Percentiles rank a stretch among this genome's conserved stretches.
Conservation (phyloP, 2,329 filamentous ascomycete genomes). For the Colletotrichum truncatum region DNA sequence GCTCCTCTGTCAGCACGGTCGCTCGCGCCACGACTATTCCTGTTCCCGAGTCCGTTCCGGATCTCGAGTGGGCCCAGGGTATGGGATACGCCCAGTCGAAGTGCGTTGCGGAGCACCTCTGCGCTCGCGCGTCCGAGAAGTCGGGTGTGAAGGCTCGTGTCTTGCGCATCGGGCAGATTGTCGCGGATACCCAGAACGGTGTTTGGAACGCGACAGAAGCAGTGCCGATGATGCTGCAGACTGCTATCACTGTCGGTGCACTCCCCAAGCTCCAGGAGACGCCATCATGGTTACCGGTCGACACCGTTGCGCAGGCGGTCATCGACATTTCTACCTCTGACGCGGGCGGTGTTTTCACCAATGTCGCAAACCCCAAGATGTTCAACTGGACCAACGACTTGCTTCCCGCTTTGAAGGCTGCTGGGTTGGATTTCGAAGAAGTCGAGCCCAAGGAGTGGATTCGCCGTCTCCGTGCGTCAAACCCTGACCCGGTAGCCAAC, state of each 20-base stretch:
- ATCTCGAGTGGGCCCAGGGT: slow-evolving; percentile 46
- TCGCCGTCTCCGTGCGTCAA: slow-evolving; percentile 49
- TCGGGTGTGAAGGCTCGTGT: slow-evolving; percentile 44
- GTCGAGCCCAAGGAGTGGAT: slow-evolving; percentile 56
- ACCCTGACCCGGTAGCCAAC: slow-evolving; percentile 55
- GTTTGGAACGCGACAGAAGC: slow-evolving; percentile 62
- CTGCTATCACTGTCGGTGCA: slow-evolving; percentile 50
- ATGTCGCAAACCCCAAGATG: slow-evolving; percentile 56
- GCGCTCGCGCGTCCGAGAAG: slow-evolving; percentile 40
- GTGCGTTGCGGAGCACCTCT: slow-evolving; percentile 49
- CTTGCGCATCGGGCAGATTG: slow-evolving; percentile 60
- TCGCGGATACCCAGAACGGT: slow-evolving; percentile 55
- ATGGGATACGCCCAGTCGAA: slow-evolving; percentile 56
- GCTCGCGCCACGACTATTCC: slow-evolving; percentile 39
- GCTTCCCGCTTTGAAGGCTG: slow-evolving; percentile 54
- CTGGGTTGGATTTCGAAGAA: slow-evolving; percentile 55
- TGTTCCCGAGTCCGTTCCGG: slow-evolving; percentile 46
- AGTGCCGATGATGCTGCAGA: slow-evolving; percentile 60
- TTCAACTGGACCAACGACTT: slow-evolving; percentile 62
- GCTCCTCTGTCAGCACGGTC: slow-evolving; percentile 58
- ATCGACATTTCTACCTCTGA: slow-evolving; percentile 46
- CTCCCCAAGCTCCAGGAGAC: slow-evolving; percentile 56
- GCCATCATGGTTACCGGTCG: slow-evolving; percentile 56
- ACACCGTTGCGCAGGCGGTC: slow-evolving; percentile 51
- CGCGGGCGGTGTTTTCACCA: slow-evolving; percentile 47